These are phyloP conservation scores for Fusarium praegraminearum DNA, from an alignment of 2,329 filamentous ascomycete species.

Conservation along the genomic window DNA sequence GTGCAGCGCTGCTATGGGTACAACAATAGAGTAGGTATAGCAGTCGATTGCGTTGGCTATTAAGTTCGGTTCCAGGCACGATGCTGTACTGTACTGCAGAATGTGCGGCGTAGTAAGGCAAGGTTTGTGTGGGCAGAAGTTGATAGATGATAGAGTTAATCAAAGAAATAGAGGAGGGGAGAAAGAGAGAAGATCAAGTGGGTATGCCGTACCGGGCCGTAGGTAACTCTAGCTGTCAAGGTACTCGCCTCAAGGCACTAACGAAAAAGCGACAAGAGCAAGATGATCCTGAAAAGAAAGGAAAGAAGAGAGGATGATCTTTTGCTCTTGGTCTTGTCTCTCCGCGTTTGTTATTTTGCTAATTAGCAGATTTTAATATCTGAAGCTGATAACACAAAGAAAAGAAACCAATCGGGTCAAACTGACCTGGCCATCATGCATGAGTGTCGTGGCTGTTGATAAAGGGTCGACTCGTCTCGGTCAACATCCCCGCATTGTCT, in stretches of 20 bases:
- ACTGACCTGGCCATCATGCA: slow-evolving; percentile 51
- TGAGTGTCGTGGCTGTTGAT: slow-evolving; percentile 62
- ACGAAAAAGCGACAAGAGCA: background rate
- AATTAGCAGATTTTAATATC: slow-evolving; percentile 12
- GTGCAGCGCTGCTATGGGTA: background rate
- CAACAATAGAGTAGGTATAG: slow-evolving; percentile 1
- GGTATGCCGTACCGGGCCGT: slow-evolving; percentile 15
- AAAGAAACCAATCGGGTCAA: slow-evolving; percentile 28
- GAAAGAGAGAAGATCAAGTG: slow-evolving; percentile 6
- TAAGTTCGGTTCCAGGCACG: slow-evolving; percentile 5
- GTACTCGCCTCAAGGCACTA: background rate
- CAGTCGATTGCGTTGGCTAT: slow-evolving; percentile 27
- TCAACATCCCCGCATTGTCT: slow-evolving; percentile 37
- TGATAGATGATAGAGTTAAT: slow-evolving; percentile 31
- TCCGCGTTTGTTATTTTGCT: slow-evolving; percentile 3
- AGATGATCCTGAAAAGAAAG: background rate
- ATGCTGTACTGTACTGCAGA: background rate
- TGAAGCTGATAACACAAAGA: slow-evolving; percentile 29
- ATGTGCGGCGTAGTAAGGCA: slow-evolving; percentile 33
- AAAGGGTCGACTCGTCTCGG: slow-evolving; percentile 52
- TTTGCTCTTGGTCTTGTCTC: background rate
- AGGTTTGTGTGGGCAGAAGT: slow-evolving; percentile 25
- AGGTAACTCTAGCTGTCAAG: background rate
- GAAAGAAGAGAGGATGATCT: slow-evolving; percentile 11
- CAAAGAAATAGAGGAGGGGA: slow-evolving; percentile 7